Evolutionary conservation across 768 basidiomycete genomes (phyloP).

Genomic region (Auriscalpium vulgare): DNA sequence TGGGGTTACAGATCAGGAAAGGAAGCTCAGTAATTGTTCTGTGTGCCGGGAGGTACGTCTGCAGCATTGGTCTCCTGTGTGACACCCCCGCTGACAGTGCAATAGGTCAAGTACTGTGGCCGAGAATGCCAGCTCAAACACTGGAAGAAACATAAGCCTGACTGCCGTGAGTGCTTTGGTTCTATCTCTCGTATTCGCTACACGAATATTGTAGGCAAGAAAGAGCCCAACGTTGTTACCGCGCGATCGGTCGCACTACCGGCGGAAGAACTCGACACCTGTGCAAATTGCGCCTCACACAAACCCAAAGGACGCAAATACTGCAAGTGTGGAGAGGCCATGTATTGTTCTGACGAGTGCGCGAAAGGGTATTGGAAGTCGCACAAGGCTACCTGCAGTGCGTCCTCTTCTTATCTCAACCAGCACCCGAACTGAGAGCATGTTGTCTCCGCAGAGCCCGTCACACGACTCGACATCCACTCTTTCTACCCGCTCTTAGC

Average conservation of each 20-base stretch:
- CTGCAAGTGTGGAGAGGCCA: neutral
- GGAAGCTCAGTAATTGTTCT: neutral
- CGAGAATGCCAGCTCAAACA: neutral
- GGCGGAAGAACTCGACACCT: neutral
- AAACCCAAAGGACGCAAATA: neutral
- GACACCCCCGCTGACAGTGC: neutral
- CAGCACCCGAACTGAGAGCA: too few species aligned
- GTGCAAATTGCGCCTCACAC: neutral
- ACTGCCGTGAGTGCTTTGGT: neutral
- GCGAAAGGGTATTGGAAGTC: neutral
- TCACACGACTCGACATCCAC: slow-evolving; percentile 27
- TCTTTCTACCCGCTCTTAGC: slow-evolving; percentile 27
- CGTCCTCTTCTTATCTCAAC: neutral
- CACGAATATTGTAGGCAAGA: neutral
- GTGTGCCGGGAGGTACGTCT: neutral
- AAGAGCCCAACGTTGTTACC: neutral
- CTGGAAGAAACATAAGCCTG: neutral
- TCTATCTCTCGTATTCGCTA: neutral
- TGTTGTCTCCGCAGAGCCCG: slow-evolving; percentile 21
- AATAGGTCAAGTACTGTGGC: neutral
- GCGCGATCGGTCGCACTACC: neutral
- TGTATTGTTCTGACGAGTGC: neutral
- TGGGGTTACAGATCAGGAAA: neutral
- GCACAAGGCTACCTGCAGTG: neutral
- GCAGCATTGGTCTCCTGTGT: neutral